Percentiles rank a stretch among this genome's conserved stretches.
phyloP scores from a whole-genome alignment of 495 filamentous ascomycete species.

The Aspergillus hancockii region DNA sequence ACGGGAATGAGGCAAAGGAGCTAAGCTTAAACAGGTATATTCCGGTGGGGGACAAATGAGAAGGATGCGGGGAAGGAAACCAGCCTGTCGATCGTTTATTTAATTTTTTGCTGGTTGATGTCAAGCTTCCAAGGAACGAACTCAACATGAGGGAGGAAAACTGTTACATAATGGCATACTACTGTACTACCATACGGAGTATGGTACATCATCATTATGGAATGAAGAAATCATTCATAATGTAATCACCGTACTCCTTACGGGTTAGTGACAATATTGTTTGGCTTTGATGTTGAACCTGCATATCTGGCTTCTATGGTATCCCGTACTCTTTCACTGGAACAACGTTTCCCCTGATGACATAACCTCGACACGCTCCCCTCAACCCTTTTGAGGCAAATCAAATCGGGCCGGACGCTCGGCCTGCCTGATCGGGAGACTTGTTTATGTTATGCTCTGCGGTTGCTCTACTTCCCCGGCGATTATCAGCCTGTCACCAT shows the following conservation, averaged over 20 bases:
- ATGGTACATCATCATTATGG: too few species aligned
- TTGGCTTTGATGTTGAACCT: neutral
- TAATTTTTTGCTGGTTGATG: neutral
- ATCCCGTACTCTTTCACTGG: neutral
- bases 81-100: constrained; percentile 9
- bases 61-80: constrained; percentile 13
- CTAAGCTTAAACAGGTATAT: constrained; percentile 17
- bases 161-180: neutral
- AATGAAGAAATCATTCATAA: too few species aligned
- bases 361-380: constrained; percentile 11
- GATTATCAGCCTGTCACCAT: constrained; percentile 15
- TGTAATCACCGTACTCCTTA: neutral
- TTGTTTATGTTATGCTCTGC: constrained; percentile 34
- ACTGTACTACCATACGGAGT: too few species aligned
- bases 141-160: neutral
- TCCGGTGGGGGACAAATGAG: constrained; percentile 20
- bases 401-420: constrained; percentile 4
- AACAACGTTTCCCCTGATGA: constrained; percentile 12
- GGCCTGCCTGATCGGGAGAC: constrained; percentile 36
- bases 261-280: neutral
- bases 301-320: neutral
- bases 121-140: neutral
- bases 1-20: constrained; percentile 4
- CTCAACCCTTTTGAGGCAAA: neutral
- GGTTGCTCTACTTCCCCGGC: constrained; percentile 26